Conservation (phyloP, 2,329 filamentous ascomycete genomes). For the Allantophomopsis cytisporea region DNA sequence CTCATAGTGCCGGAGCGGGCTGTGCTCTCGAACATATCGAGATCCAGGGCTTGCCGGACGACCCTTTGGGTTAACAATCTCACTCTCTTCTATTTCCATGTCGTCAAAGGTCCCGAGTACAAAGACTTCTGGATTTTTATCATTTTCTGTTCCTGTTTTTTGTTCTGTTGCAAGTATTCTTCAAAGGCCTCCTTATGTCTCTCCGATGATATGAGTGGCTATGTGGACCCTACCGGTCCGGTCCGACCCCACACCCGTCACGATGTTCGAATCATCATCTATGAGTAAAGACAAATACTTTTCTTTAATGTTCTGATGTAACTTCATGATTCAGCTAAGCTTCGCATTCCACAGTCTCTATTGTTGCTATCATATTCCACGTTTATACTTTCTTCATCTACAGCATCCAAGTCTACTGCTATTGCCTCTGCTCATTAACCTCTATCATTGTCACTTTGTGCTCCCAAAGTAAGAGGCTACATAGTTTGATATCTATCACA, state of each 20-base stretch:
- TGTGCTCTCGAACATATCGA: too few species aligned
- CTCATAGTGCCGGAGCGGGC: too few species aligned
- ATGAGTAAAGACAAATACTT: constrained; percentile 15
- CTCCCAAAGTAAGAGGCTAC: constrained; percentile 36
- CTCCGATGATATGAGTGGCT: constrained; percentile 14
- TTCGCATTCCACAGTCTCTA: constrained; percentile 27
- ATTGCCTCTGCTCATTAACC: constrained; percentile 31
- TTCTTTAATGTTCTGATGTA: constrained; percentile 1
- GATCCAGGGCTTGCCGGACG: too few species aligned
- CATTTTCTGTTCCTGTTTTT: too few species aligned
- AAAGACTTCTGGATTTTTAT: too few species aligned
- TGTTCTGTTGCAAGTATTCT: too few species aligned
- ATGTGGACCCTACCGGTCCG: constrained; percentile 38
- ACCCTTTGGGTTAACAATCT: too few species aligned
- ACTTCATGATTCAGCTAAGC: constrained; percentile 23
- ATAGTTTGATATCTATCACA: constrained; percentile 30
- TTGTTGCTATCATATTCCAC: constrained; percentile 29
- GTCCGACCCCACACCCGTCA: constrained; percentile 28
- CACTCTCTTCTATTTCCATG: too few species aligned
- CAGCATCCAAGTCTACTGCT: constrained; percentile 19
- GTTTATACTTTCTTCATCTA: constrained; percentile 24
- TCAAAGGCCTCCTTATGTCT: too few species aligned
- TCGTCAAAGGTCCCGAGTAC: too few species aligned
- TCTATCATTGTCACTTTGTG: constrained; percentile 26
- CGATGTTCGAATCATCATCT: constrained; percentile 34